Conservation (phyloP, 2,329 filamentous ascomycete genomes). For the Chaetomium globosum region DNA sequence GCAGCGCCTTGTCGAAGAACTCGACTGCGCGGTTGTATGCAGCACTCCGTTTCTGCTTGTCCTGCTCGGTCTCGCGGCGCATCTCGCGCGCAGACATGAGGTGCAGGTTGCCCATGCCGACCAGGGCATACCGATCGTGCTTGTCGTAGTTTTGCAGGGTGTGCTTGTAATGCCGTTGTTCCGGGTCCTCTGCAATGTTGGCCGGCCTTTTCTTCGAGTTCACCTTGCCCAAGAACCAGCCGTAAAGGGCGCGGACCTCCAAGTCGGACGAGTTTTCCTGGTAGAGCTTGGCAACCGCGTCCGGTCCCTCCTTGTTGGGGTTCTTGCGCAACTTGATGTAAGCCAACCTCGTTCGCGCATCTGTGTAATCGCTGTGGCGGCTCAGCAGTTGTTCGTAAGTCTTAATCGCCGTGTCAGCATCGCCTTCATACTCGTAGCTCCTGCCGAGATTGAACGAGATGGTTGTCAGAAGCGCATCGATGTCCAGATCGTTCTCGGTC, state of each 20-base stretch:
- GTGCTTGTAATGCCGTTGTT: conserved; percentile 94
- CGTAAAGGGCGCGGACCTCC: conserved; percentile 89
- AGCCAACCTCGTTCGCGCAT: conserved; percentile 83
- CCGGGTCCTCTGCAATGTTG: conserved; percentile 84
- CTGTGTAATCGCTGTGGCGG: conserved; percentile 88
- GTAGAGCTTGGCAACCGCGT: conserved; percentile 82
- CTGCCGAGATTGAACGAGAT: conserved; percentile 96
- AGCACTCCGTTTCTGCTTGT: conserved; percentile 86
- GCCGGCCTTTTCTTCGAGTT: conserved; percentile 76
- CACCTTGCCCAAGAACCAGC: conserved; percentile 88
- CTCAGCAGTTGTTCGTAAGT: conserved; percentile 85
- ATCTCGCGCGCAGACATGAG: conserved; percentile 88
- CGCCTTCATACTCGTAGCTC: conserved; percentile 83
- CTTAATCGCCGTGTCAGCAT: conserved; percentile 79
- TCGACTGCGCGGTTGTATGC: conserved; percentile 91
- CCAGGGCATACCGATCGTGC: conserved; percentile 94
- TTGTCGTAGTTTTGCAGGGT: conserved; percentile 94
- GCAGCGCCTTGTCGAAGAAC: conserved; percentile 96
- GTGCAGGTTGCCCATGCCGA: conserved; percentile 95
- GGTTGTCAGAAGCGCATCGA: conserved; percentile 88
- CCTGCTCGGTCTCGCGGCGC: conserved; percentile 83
- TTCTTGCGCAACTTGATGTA: conserved; percentile 84
- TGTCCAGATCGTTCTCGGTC: conserved; percentile 72
- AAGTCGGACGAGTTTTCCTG: conserved; percentile 81
- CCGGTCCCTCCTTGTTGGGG: conserved; percentile 82